Evolutionary conservation across 176 grass and related monocot species (phyloP).

Genomic region (Avena insularis): DNA sequence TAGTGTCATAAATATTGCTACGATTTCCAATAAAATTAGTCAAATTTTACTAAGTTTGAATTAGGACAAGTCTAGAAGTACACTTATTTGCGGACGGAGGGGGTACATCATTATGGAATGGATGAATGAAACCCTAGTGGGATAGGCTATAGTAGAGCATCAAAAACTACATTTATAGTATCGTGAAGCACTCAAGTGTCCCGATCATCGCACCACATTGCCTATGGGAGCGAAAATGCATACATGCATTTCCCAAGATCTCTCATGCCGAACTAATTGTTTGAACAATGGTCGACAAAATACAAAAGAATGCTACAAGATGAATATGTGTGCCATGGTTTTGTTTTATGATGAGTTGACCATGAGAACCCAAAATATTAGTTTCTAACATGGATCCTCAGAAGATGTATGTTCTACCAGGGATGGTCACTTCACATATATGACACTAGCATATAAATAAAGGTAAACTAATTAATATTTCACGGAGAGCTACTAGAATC

Average conservation of each 20-base stretch:
- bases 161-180: no score
- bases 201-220: no score
- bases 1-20: no score
- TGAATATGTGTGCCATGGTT: neutral
- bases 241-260: neutral
- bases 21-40: no score
- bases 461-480: neutral
- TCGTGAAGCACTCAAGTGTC: no score
- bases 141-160: no score
- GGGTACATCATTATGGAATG: no score
- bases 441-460: neutral
- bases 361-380: neutral
- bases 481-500: neutral
- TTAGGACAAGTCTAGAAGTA: no score
- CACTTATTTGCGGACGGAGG: no score
- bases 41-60: no score
- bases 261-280: neutral
- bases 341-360: neutral
- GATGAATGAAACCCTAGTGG: no score
- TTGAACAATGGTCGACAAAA: neutral
- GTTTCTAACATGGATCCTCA: neutral
- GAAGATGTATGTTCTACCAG: neutral
- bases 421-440: neutral
- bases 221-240: neutral
- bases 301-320: neutral